Evolutionary conservation across 176 grass and related monocot genomes (phyloP).

Genomic region (Panicum miliaceum): DNA sequence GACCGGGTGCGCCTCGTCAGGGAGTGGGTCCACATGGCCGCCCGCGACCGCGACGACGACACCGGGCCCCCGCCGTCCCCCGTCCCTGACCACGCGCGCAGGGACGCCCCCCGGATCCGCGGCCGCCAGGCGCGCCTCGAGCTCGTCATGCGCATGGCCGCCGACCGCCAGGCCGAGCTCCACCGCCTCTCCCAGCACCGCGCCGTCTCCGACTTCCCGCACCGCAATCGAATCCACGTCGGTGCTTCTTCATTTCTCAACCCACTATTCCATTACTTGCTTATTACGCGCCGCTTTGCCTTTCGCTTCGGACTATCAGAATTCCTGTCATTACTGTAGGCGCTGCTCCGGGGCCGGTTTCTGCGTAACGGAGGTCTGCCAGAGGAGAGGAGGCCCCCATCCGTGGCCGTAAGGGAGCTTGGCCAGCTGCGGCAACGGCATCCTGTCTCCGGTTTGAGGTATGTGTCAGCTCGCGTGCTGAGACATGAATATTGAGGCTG

Average conservation of each 20-base stretch:
- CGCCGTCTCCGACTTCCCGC: conserved; percentile 75
- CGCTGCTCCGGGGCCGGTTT: conserved; percentile 83
- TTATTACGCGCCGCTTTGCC: neutral
- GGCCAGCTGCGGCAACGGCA: conserved; percentile 78
- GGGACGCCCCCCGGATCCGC: conserved; percentile 70
- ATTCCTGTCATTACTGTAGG: conserved; percentile 39
- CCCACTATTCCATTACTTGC: conserved; percentile 32
- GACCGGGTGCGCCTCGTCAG: conserved; percentile 68
- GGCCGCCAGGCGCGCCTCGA: conserved; percentile 91
- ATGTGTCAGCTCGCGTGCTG: neutral
- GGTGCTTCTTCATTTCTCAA: neutral
- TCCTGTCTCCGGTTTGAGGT: conserved; percentile 89
- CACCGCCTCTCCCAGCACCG: conserved; percentile 64
- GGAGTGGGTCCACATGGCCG: conserved; percentile 68
- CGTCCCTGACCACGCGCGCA: conserved; percentile 43
- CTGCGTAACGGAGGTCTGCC: conserved; percentile 64
- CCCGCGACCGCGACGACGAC: conserved; percentile 53
- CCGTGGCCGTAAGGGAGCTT: conserved; percentile 72
- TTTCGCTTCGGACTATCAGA: neutral
- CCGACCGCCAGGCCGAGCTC: conserved; percentile 87
- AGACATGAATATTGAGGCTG: neutral
- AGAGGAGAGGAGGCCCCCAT: conserved; percentile 67
- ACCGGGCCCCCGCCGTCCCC: conserved; percentile 27
- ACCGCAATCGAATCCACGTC: conserved; percentile 93
- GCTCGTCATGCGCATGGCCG: conserved; percentile 85